Evolutionary conservation across 768 basidiomycete species (phyloP).

Genomic region (Phylloporus arenicola): DNA sequence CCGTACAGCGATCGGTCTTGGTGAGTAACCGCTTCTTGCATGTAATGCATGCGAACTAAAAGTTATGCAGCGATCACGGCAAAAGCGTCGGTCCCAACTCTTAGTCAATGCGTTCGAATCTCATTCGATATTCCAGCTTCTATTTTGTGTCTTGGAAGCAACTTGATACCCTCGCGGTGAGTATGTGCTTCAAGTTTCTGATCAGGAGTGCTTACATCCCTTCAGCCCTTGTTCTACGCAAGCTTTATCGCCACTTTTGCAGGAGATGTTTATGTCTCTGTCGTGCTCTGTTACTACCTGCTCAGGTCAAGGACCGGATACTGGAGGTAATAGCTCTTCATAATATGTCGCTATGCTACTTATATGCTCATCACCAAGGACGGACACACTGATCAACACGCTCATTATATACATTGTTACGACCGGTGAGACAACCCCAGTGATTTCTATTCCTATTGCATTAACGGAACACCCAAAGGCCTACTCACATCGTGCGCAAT

Average conservation of each 20-base stretch:
- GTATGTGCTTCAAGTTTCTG: background rate
- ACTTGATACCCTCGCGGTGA: background rate
- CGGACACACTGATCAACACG: slow-evolving; percentile 43
- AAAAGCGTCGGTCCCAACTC: background rate
- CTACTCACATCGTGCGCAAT: slow-evolving; percentile 32
- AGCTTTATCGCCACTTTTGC: slow-evolving; percentile 47
- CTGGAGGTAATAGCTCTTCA: slow-evolving; percentile 30
- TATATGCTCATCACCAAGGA: slow-evolving; percentile 29
- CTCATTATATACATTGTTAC: slow-evolving; percentile 52
- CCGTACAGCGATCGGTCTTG: background rate
- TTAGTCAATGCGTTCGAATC: too few relatives aligned
- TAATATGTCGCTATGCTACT: background rate
- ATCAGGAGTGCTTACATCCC: background rate
- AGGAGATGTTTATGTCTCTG: slow-evolving; percentile 48
- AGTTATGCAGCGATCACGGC: background rate
- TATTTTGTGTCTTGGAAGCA: background rate
- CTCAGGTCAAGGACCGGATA: slow-evolving; percentile 48
- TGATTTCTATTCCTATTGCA: slow-evolving; percentile 10
- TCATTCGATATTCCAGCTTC: background rate
- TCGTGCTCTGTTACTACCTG: slow-evolving; percentile 46
- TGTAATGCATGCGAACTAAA: background rate
- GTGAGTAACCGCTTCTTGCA: background rate
- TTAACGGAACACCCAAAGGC: slow-evolving; percentile 29
- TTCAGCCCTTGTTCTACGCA: slow-evolving; percentile 45
- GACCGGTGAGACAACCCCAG: slow-evolving; percentile 37